Percentiles rank a stretch among this genome's conserved stretches.
These are phyloP conservation scores for Kokia cookei DNA, from an alignment of 441 rosid genomes.

Conservation along the genomic window DNA sequence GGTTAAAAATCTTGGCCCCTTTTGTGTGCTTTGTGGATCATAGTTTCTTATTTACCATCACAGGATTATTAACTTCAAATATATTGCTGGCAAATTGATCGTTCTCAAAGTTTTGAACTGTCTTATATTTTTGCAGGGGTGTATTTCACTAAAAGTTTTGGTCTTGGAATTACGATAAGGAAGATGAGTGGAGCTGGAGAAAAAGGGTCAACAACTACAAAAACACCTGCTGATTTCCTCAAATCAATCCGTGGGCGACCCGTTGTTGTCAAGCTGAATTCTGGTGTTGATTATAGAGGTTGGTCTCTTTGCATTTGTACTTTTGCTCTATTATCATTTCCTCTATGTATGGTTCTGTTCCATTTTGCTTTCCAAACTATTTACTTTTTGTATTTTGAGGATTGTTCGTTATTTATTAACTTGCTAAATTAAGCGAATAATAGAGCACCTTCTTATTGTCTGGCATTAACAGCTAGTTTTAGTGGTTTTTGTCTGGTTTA, in stretches of 20 bases:
- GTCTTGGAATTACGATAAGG: background rate
- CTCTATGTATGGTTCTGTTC: background rate
- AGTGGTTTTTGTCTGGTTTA: background rate
- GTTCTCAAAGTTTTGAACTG: background rate
- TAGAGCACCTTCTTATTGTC: background rate
- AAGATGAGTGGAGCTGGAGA: conserved; percentile 70
- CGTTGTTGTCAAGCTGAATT: conserved; percentile 87
- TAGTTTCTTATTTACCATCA: background rate
- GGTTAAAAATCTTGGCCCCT: background rate
- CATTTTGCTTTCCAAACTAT: background rate
- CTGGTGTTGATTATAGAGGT: conserved; percentile 98
- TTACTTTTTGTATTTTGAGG: background rate
- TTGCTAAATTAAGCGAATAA: background rate
- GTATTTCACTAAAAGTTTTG: background rate
- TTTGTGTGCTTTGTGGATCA: background rate
- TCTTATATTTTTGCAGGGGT: background rate
- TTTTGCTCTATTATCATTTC: background rate
- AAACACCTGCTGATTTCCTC: conserved; percentile 94
- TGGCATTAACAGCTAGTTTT: background rate
- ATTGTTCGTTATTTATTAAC: background rate
- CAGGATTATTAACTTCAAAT: background rate
- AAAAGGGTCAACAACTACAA: conserved; percentile 64
- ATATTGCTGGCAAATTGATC: background rate
- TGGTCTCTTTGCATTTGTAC: background rate
- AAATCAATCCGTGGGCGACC: conserved; percentile 95